These are phyloP conservation scores for Thielaviopsis ethacetica DNA, from an alignment of 2,329 filamentous ascomycete species.

Conservation along the genomic window DNA sequence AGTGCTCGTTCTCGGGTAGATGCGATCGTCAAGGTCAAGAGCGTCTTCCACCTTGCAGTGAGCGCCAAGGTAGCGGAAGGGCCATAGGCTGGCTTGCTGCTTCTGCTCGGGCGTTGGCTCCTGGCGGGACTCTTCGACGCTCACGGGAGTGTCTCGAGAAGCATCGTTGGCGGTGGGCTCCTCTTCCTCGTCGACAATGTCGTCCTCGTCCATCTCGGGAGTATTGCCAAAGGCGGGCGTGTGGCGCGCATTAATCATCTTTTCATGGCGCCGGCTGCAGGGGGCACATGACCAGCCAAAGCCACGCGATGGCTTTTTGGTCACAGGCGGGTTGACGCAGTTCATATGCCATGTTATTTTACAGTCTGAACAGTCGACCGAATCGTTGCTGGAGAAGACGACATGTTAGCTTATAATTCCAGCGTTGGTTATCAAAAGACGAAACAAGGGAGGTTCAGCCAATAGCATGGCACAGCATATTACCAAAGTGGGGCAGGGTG, in stretches of 20 bases:
- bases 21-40: conserved; percentile 90
- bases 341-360: conserved; percentile 96
- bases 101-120: conserved; percentile 69
- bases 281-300: conserved; percentile 97
- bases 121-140: conserved; percentile 36
- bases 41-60: conserved; percentile 93
- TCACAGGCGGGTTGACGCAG: conserved; percentile 77
- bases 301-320: conserved; percentile 91
- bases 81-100: conserved; percentile 87
- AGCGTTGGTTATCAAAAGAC: not conserved
- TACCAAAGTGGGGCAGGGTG: not conserved
- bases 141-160: conserved; percentile 13
- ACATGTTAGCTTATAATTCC: not conserved
- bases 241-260: conserved; percentile 76
- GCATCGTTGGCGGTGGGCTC: conserved; percentile 41
- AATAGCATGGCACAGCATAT: not conserved
- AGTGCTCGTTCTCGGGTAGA: conserved; percentile 89
- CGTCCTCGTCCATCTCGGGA: conserved; percentile 49
- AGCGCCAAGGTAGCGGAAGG: conserved; percentile 86
- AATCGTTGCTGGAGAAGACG: conserved; percentile 52
- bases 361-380: conserved; percentile 93
- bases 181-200: conserved; percentile 61
- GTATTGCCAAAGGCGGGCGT: conserved; percentile 45
- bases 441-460: no score
- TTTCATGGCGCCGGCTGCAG: conserved; percentile 90